These are phyloP conservation scores for Termitomyces sp. DNA, from an alignment of 768 basidiomycete genomes.

Conservation along the genomic window DNA sequence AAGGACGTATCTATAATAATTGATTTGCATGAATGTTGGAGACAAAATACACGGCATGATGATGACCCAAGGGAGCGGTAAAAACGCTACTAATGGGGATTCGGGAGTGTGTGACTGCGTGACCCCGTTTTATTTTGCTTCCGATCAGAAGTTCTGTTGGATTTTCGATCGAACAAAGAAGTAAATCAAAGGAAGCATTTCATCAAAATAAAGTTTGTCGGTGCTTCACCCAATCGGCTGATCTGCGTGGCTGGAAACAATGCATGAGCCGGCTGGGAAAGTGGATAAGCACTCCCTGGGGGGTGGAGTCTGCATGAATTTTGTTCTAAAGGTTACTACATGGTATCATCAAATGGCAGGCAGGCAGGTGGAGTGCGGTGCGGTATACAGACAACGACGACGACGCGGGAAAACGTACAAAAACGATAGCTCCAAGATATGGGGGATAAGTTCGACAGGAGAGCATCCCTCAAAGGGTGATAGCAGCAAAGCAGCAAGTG, in stretches of 20 bases:
- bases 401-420: not conserved
- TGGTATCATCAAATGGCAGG: constrained; percentile 10
- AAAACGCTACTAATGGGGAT: not conserved
- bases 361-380: too few relatives aligned
- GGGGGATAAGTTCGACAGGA: not conserved
- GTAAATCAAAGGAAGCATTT: constrained; percentile 4
- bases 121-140: constrained; percentile 20
- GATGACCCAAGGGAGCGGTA: constrained; percentile 10
- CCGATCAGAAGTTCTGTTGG: constrained; percentile 40
- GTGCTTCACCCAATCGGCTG: constrained; percentile 9
- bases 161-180: constrained; percentile 19
- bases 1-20: constrained; percentile 3
- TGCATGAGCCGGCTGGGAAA: constrained; percentile 2
- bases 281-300: not conserved
- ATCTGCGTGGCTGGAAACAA: constrained; percentile 12
- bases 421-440: constrained; percentile 6
- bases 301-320: constrained; percentile 1
- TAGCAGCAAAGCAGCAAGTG: constrained; percentile 10
- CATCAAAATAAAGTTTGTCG: constrained; percentile 11
- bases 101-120: constrained; percentile 4
- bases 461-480: constrained; percentile 9
- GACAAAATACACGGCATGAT: not conserved
- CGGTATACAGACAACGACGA: constrained; percentile 7
- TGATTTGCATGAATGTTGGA: constrained; percentile 4
- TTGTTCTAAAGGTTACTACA: constrained; percentile 7